A percentile compares a stretch with the other conserved stretches of the same genome.
phyloP scores from a whole-genome alignment of 306 rosid species.

The Heteromeles arbutifolia region DNA sequence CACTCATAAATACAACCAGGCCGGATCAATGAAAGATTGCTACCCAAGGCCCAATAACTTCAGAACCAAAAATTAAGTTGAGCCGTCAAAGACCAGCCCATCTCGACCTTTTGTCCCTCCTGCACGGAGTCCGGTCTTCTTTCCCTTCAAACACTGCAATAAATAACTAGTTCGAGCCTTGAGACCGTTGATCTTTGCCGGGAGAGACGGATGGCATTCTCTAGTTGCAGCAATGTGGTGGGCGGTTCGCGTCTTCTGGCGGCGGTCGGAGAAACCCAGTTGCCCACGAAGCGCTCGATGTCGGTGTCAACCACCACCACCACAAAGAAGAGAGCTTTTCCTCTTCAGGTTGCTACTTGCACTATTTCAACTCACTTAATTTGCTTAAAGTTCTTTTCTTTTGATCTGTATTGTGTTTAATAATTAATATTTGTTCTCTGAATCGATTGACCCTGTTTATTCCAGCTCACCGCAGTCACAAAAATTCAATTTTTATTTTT shows the following conservation, averaged over 20 bases:
- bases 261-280: not conserved
- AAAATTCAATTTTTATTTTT: not conserved
- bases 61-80: not conserved
- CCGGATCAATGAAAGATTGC: no score
- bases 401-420: not conserved
- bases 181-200: conserved; percentile 1
- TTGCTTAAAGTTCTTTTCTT: not conserved
- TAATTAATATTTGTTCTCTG: not conserved
- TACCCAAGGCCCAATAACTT: no score
- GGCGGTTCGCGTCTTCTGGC: conserved; percentile 5
- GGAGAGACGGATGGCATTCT: conserved; percentile 15
- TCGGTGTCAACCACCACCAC: not conserved
- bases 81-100: not conserved
- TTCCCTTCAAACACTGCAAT: not conserved
- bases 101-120: no score
- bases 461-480: not conserved
- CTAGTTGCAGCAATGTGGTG: conserved; percentile 3
- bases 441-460: not conserved
- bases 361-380: not conserved
- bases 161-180: not conserved
- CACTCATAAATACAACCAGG: no score
- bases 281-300: not conserved
- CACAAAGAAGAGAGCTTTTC: not conserved
- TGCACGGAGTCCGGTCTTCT: not conserved
- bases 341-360: conserved; percentile 16